Base-by-base conservation (phyloP, 2,329 filamentous ascomycete species). In the Lizonia empirigonia region DNA sequence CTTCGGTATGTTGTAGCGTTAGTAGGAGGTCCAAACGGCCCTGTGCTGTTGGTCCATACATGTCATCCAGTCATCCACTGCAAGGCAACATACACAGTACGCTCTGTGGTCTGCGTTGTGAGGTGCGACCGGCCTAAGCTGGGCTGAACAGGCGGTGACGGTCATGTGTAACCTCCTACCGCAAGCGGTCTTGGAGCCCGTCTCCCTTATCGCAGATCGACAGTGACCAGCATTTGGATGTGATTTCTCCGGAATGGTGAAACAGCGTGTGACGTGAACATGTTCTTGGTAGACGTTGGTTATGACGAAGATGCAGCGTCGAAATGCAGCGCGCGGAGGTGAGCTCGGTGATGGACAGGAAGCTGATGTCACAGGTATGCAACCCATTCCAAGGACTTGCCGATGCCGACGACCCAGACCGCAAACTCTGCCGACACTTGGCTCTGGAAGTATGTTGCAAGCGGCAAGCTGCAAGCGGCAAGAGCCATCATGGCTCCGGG, bases 181-280 rank as follows among this genome's bases (percentile, higher is more conserved):
- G 37, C 37, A 52, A 52, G 26, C 42, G n/a, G 49, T 52, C 39
- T 33, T n/a, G 29, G 44, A 22, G 20, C 22, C 38, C 12, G 10
- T 41, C 37, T 15, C n/a, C 26, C 32, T 37, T 46, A 52, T 52
- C 44, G 27, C 18, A 52, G 49, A 52, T 52, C 49, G 33, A 32
- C 38, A 32, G 26, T 15, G 18, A 13, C 20, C 23, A 32, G 29
- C 26, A 19, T 8, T 27, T 1, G n/a, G 32, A 23, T 32, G 26
- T 7, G 19, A 33, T 29, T 47, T 47, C 32, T 47, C 49, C 44
- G 38, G 33, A 52, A 7, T 41, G 15, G 18, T 24, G 8, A 18
- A 30, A 20, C 46, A 9, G 18, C 3, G 6, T 33, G 39, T 44
- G 39, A 38, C 38, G 49, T 44, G 19, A 38, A 40, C 42, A 47